Conservation (phyloP, 2,329 filamentous ascomycete genomes). For the Talaromyces amestolkiae region DNA sequence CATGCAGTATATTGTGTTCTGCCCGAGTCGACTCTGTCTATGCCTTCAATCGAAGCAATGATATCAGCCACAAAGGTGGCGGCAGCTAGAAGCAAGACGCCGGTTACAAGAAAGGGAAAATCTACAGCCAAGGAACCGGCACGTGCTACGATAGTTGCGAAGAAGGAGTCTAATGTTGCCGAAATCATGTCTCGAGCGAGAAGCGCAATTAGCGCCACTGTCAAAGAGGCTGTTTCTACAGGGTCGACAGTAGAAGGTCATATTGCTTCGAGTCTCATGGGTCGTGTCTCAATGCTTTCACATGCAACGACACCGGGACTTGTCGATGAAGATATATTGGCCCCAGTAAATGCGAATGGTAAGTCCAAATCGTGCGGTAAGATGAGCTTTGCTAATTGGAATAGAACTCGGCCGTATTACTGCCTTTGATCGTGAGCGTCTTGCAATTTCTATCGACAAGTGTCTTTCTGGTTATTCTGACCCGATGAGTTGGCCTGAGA, state of each 20-base stretch:
- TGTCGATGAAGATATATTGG: conserved; percentile 28
- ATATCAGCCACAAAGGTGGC: conserved; percentile 33
- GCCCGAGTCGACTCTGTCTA: conserved; percentile 87
- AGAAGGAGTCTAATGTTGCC: conserved; percentile 36
- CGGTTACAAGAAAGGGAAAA: conserved; percentile 27
- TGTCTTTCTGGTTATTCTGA: conserved; percentile 44
- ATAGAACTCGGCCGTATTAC: conserved; percentile 42
- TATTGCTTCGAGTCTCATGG: conserved; percentile 38
- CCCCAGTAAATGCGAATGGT: conserved; percentile 42
- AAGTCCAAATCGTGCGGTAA: conserved; percentile 16
- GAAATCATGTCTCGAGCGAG: conserved; percentile 38
- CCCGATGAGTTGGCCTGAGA: conserved; percentile 50
- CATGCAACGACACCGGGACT: conserved; percentile 39
- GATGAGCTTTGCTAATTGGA: neutral
- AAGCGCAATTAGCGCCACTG: conserved; percentile 33
- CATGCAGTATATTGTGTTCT: conserved; percentile 87
- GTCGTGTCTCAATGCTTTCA: conserved; percentile 43
- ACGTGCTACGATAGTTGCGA: conserved; percentile 29
- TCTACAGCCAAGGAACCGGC: conserved; percentile 29
- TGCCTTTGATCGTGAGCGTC: conserved; percentile 41
- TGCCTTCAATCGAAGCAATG: conserved; percentile 61
- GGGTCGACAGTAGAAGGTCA: conserved; percentile 43
- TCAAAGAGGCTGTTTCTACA: conserved; percentile 32
- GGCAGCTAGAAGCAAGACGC: conserved; percentile 28
- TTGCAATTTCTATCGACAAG: conserved; percentile 46